Evolutionary conservation across 2,329 filamentous ascomycete species (phyloP).

Genomic region (Fusarium acutatum): DNA sequence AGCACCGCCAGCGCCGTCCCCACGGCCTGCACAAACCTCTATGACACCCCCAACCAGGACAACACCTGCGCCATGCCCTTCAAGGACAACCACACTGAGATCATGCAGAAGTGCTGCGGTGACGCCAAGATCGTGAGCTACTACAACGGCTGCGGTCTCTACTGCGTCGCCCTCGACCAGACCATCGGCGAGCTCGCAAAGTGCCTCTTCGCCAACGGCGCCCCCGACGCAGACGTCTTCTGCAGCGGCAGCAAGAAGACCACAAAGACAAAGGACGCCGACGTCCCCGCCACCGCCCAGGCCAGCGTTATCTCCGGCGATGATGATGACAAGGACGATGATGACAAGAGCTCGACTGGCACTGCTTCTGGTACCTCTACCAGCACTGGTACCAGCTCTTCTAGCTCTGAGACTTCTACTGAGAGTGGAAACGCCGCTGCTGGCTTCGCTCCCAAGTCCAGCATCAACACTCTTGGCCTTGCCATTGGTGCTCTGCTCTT

Average conservation of each 20-base stretch:
- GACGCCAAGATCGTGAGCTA: slow-evolving; percentile 54
- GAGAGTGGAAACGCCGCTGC: slow-evolving; percentile 34
- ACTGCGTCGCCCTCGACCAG: slow-evolving; percentile 53
- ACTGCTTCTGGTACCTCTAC: slow-evolving; percentile 11
- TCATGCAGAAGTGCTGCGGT: slow-evolving; percentile 57
- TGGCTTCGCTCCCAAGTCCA: slow-evolving; percentile 32
- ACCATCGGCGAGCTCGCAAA: slow-evolving; percentile 40
- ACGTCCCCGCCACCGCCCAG: slow-evolving; percentile 42
- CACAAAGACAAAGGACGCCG: slow-evolving; percentile 39
- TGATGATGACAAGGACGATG: slow-evolving; percentile 3
- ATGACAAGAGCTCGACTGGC: slow-evolving; percentile 10
- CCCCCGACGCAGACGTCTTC: slow-evolving; percentile 51
- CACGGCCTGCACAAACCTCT: slow-evolving; percentile 43
- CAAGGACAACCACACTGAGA: slow-evolving; percentile 51
- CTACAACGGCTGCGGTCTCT: slow-evolving; percentile 58
- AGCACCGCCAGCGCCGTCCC: slow-evolving; percentile 9
- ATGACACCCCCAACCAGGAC: slow-evolving; percentile 54
- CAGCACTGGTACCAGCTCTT: slow-evolving; percentile 6
- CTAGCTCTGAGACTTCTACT: slow-evolving; percentile 19
- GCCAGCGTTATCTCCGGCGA: slow-evolving; percentile 45
- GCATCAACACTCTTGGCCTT: slow-evolving; percentile 45
- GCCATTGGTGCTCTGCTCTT: slow-evolving; percentile 49
- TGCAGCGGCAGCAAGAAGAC: slow-evolving; percentile 52
- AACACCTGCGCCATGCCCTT: slow-evolving; percentile 54
- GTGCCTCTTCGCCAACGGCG: slow-evolving; percentile 53